Percentiles rank a stretch among this genome's conserved stretches.
Conservation (phyloP, 805 yeast species). For the Suhomyces xylopsoci region DNA sequence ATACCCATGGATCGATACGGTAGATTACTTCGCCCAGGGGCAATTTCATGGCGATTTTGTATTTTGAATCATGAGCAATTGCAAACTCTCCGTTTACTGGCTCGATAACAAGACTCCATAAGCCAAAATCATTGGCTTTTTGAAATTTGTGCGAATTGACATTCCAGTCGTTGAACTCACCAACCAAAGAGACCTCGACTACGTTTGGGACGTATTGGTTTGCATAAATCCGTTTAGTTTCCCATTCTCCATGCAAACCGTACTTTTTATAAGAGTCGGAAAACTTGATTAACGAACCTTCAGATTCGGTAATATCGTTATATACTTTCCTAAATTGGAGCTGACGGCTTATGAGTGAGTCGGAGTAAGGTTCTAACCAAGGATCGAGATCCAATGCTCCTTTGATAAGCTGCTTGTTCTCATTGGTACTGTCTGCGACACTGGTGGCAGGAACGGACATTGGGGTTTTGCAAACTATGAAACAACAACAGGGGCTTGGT, state of each 20-base stretch:
- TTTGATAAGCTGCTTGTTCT: slow-evolving; percentile 25
- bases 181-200: slow-evolving; percentile 67
- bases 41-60: slow-evolving; percentile 64
- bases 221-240: slow-evolving; percentile 55
- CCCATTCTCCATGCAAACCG: slow-evolving; percentile 67
- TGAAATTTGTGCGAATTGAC: slow-evolving; percentile 51
- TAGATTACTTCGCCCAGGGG: slow-evolving; percentile 71
- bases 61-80: slow-evolving; percentile 77
- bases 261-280: slow-evolving; percentile 72
- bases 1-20: slow-evolving; percentile 86
- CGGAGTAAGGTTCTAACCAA: slow-evolving; percentile 76
- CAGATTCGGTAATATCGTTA: slow-evolving; percentile 49
- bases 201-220: slow-evolving; percentile 94
- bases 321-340: slow-evolving; percentile 64
- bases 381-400: slow-evolving; percentile 78
- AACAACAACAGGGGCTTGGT: not conserved
- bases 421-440: not conserved
- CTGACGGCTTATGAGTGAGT: slow-evolving; percentile 67
- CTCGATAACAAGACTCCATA: slow-evolving; percentile 61
- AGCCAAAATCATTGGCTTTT: slow-evolving; percentile 62
- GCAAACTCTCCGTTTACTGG: slow-evolving; percentile 56
- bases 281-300: slow-evolving; percentile 59
- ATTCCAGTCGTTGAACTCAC: slow-evolving; percentile 90
- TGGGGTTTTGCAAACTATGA: not conserved
- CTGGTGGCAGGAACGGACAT: not conserved